Percentiles rank a stretch among this genome's conserved stretches.
Evolutionary conservation across 2,329 filamentous ascomycete genomes (phyloP).

Genomic region (Capronia epimyces): DNA sequence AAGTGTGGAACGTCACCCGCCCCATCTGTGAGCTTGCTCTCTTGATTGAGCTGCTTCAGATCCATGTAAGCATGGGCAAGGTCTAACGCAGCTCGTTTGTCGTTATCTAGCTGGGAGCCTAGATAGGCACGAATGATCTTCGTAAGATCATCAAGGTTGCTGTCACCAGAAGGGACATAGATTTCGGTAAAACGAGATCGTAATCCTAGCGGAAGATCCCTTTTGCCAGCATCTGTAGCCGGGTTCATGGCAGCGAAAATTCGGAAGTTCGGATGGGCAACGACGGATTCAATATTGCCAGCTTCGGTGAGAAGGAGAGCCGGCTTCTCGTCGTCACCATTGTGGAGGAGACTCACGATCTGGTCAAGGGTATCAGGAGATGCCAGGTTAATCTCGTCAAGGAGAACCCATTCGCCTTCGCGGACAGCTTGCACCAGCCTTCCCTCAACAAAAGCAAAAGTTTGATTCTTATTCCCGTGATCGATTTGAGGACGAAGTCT

Average conservation of each 20-base stretch:
- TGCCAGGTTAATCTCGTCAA: constrained; percentile 96
- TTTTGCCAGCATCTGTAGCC: constrained; percentile 93
- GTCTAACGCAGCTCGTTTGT: constrained; percentile 69
- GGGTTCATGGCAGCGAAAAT: constrained; percentile 99
- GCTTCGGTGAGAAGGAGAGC: constrained; percentile 89
- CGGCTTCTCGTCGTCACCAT: constrained; percentile 64
- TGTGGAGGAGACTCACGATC: constrained; percentile 77
- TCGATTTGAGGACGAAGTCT: constrained; percentile 73
- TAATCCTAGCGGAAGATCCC: constrained; percentile 82
- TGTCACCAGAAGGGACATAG: constrained; percentile 87
- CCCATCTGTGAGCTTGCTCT: constrained; percentile 85
- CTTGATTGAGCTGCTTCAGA: constrained; percentile 72
- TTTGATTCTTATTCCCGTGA: constrained; percentile 70
- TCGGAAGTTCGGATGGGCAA: constrained; percentile 85
- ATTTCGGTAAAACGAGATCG: constrained; percentile 92
- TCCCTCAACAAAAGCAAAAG: constrained; percentile 93
- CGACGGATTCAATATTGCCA: constrained; percentile 82
- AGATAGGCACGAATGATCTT: constrained; percentile 86
- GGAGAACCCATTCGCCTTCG: constrained; percentile 92
- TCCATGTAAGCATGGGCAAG: constrained; percentile 83
- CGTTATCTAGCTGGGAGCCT: constrained; percentile 62
- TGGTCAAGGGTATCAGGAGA: constrained; percentile 92
- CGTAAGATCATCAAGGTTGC: constrained; percentile 76
- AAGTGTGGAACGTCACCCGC: constrained; percentile 96
- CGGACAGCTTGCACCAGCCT: constrained; percentile 93